Evolutionary conservation across 139 green algal genomes (phyloP), one percentile per base, ranked within the genome.

Genomic region (Bryopsis sp.): DNA sequence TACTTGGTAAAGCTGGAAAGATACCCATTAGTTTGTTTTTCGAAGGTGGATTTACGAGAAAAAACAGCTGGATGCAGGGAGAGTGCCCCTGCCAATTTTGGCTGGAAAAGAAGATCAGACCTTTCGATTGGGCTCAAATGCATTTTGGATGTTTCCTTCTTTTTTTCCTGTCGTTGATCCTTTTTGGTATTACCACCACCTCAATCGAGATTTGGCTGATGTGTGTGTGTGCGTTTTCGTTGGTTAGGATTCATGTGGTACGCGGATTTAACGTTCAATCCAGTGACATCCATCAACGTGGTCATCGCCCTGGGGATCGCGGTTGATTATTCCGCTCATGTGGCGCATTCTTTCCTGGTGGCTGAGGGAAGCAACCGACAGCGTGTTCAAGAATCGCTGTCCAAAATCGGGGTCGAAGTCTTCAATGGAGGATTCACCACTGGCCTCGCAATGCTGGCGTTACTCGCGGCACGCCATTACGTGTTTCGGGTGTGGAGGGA

Each of bases 301-400:
- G 80, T 86, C 19, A 74, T 86, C 47, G 73, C 80, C 0, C 62
- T 88, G 32, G 81, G 81, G 32, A 78, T 86, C 31, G 70, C 75
- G 1, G 80, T 86, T 32, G 80, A 88, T 35, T 88, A 85, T 64
- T 74, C 61, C 1, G 74, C 67, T 2, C 80, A 84, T 64, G 68
- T 87, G 1, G 70, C 73, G 60, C 76, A 80, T 39, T 70, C 80
- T 2, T 87, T 86, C 76, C 35, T 85, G 24, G 48, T 75, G 24
- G 58, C 39, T 26, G 39, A 59, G 33, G 72, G 63, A 48, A 71
- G 47, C 39, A 50, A 60, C 19, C 50, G 74, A 57, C 67, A 76
- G 63, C 60, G 76, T 28, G 68, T 60, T 2, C 61, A 64, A 22
- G 65, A 59, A 32, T 61, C 68, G 33, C 63, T 82, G 58, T 28